phyloP scores from a whole-genome alignment of 2,329 filamentous ascomycete species.

The Esteya vermicola region DNA sequence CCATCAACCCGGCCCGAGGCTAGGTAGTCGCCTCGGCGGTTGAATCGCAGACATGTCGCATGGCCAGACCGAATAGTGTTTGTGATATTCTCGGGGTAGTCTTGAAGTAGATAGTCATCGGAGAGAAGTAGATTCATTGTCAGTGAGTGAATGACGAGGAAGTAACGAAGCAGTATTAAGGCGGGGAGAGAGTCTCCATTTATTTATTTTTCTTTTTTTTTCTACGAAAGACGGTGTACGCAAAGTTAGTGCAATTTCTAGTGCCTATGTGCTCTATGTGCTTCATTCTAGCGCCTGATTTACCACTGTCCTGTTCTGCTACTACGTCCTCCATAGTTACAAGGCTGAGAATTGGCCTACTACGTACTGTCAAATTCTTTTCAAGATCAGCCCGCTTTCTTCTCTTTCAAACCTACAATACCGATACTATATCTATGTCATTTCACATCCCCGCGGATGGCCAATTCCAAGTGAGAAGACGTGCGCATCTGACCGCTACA shows the following conservation, averaged over 20 bases:
- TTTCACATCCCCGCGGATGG: conserved; percentile 9
- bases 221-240: no score
- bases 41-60: conserved; percentile 66
- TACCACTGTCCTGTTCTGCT: no score
- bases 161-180: no score
- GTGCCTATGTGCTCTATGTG: no score
- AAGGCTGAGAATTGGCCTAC: conserved; percentile 1
- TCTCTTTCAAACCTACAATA: no score
- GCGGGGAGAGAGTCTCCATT: no score
- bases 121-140: conserved; percentile 46
- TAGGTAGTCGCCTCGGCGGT: conserved; percentile 84
- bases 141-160: background rate
- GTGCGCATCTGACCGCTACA: conserved; percentile 19
- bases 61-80: conserved; percentile 67
- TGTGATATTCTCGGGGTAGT: conserved; percentile 83
- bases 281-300: no score
- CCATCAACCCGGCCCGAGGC: conserved; percentile 90
- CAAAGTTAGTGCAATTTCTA: no score
- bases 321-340: background rate
- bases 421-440: no score
- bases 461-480: conserved; percentile 14
- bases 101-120: conserved; percentile 52
- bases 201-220: no score
- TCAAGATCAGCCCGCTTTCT: no score
- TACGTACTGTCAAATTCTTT: no score